Percentiles rank a stretch among this genome's conserved stretches.
These are phyloP conservation scores for Trichoderma brevicompactum DNA, from an alignment of 2,329 filamentous ascomycete species.

Conservation along the genomic window DNA sequence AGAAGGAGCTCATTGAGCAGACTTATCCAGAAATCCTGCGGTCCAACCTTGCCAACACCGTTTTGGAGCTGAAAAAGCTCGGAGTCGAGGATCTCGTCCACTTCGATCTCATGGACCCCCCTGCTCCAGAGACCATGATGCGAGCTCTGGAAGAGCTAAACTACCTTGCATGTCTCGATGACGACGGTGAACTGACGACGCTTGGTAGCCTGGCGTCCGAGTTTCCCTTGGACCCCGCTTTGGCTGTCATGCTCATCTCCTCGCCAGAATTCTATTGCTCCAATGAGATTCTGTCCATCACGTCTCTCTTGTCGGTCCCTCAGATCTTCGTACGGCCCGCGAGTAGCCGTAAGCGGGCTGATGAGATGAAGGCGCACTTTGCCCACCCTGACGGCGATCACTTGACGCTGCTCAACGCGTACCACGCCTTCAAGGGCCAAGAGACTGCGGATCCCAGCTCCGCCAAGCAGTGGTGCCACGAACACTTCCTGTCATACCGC, in stretches of 20 bases:
- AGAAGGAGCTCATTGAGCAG: conserved; percentile 96
- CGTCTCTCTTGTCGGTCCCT: conserved; percentile 89
- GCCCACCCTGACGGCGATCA: conserved; percentile 94
- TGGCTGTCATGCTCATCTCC: conserved; percentile 97
- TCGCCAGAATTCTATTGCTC: conserved; percentile 98
- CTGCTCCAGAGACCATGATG: conserved; percentile 98
- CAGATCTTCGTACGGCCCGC: conserved; percentile 91
- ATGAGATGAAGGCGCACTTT: conserved; percentile 96
- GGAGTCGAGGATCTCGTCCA: conserved; percentile 95
- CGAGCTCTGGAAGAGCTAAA: conserved; percentile 96
- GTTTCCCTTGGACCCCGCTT: conserved; percentile 89
- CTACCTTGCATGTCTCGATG: conserved; percentile 93
- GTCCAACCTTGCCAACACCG: conserved; percentile 92
- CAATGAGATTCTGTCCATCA: conserved; percentile 96
- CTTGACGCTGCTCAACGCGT: conserved; percentile 93
- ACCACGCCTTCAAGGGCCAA: conserved; percentile 91
- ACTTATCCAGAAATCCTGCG: conserved; percentile 95
- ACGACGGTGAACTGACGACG: conserved; percentile 88
- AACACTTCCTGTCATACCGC: conserved; percentile 90
- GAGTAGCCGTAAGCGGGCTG: conserved; percentile 82
- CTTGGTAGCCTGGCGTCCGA: conserved; percentile 89
- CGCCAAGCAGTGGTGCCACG: conserved; percentile 90
- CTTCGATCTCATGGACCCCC: conserved; percentile 98
- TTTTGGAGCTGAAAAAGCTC: conserved; percentile 95
- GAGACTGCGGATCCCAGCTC: conserved; percentile 64